phyloP scores from a whole-genome alignment of 345 rosid genomes.

The Clarkia xantiana region DNA sequence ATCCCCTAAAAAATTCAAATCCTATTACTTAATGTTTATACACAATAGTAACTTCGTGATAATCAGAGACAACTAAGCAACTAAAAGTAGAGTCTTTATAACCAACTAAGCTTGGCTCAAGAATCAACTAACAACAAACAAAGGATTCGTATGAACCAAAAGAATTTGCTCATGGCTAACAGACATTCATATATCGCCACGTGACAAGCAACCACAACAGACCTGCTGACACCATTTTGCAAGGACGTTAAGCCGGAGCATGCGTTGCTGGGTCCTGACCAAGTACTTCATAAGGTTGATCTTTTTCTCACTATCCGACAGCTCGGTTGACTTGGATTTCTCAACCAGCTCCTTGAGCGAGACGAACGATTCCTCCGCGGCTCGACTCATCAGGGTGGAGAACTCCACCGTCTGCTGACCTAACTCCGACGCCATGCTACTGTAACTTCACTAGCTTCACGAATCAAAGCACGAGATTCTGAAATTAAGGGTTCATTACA shows the following conservation, averaged over 20 bases:
- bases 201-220: conserved; percentile 3
- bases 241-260: conserved; percentile 84
- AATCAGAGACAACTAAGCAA: no score
- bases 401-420: conserved; percentile 88
- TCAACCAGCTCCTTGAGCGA: conserved; percentile 74
- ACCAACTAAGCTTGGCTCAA: no score
- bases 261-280: conserved; percentile 78
- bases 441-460: conserved; percentile 3
- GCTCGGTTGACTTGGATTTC: conserved; percentile 51
- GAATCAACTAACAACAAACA: no score
- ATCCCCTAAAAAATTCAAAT: no score
- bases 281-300: conserved; percentile 66
- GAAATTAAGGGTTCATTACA: conserved; percentile 15
- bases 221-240: conserved; percentile 99
- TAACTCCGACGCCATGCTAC: conserved; percentile 44
- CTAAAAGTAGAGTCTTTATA: no score
- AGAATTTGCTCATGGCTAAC: no score
- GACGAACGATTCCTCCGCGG: conserved; percentile 71
- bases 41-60: no score
- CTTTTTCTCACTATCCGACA: conserved; percentile 78
- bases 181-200: not conserved
- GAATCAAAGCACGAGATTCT: conserved; percentile 6
- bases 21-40: no score
- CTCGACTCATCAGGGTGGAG: conserved; percentile 59
- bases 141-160: no score